Percentiles rank a stretch among this genome's conserved stretches.
phyloP scores from a whole-genome alignment of 2,329 filamentous ascomycete species.

The Colletotrichum cereale region DNA sequence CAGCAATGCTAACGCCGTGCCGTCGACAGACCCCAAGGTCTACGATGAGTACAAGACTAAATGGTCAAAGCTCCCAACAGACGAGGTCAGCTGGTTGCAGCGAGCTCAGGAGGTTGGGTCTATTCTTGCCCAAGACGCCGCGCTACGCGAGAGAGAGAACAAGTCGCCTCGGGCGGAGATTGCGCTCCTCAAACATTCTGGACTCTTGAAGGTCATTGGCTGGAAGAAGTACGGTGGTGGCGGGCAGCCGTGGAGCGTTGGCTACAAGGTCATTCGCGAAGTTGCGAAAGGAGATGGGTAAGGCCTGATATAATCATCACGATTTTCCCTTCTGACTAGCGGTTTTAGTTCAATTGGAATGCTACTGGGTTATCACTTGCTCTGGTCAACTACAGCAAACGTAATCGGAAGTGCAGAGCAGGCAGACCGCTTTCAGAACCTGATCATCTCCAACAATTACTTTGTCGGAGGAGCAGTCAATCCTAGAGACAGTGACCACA shows the following conservation, averaged over 20 bases:
- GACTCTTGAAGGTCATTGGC: constrained; percentile 55
- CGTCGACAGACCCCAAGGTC: constrained; percentile 52
- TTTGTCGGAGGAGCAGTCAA: constrained; percentile 77
- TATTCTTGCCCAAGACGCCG: constrained; percentile 51
- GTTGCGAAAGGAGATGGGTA: constrained; percentile 74
- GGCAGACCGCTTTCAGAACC: constrained; percentile 66
- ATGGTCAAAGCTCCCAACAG: constrained; percentile 50
- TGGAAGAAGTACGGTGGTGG: constrained; percentile 58
- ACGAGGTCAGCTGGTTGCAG: constrained; percentile 53
- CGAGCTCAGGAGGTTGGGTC: constrained; percentile 54
- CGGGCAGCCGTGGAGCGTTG: constrained; percentile 60
- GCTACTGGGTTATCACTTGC: constrained; percentile 74
- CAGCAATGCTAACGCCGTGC: constrained; percentile 34
- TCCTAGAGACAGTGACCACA: constrained; percentile 72
- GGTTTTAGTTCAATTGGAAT: constrained; percentile 67
- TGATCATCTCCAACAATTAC: constrained; percentile 73
- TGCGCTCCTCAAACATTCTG: constrained; percentile 56
- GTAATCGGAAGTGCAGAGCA: constrained; percentile 72
- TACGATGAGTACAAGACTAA: constrained; percentile 53
- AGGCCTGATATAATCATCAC: background rate
- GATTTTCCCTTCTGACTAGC: background rate
- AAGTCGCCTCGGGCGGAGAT: constrained; percentile 57
- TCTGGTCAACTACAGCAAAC: constrained; percentile 73
- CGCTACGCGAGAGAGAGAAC: constrained; percentile 52
- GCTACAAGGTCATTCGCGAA: constrained; percentile 70